Evolutionary conservation across 2,329 filamentous ascomycete species (phyloP).

Genomic region (Clonostachys sp.): DNA sequence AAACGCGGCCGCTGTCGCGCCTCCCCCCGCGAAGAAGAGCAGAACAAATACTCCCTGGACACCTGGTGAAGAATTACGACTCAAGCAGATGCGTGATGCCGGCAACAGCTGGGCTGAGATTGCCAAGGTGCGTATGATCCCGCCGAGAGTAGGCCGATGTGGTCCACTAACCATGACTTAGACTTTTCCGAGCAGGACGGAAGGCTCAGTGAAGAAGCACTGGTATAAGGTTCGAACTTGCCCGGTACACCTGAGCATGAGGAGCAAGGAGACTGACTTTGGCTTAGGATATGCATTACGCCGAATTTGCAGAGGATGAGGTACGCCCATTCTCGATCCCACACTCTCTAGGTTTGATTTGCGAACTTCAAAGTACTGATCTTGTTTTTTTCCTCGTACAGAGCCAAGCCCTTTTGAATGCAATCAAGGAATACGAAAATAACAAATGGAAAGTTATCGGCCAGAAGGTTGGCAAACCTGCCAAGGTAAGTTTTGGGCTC

Average conservation of each 20-base stretch:
- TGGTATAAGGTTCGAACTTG: constrained; percentile 87
- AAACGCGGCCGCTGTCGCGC: constrained; percentile 15
- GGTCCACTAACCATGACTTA: constrained; percentile 23
- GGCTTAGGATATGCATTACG: constrained; percentile 95
- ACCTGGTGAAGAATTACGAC: constrained; percentile 81
- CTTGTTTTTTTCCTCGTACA: constrained; percentile 26
- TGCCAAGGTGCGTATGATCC: constrained; percentile 77
- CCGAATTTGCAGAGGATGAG: constrained; percentile 96
- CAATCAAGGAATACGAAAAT: constrained; percentile 97
- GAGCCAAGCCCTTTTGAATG: constrained; percentile 77
- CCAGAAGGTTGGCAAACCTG: constrained; percentile 94
- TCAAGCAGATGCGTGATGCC: constrained; percentile 91
- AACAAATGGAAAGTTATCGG: constrained; percentile 99
- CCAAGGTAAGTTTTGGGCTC: constrained; percentile 52
- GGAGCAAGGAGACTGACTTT: neutral
- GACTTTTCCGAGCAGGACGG: constrained; percentile 89
- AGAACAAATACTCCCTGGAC: constrained; percentile 99
- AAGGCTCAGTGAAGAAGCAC: constrained; percentile 98
- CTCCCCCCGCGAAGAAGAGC: constrained; percentile 77
- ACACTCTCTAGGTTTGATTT: constrained; percentile 9
- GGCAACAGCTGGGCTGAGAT: constrained; percentile 98
- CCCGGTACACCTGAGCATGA: neutral
- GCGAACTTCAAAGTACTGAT: neutral
- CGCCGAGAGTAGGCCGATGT: neutral
- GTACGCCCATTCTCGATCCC: constrained; percentile 42